These are phyloP conservation scores for Helianthus annuus DNA, from an alignment of 129 eudicot genomes.

Conservation along the genomic window DNA sequence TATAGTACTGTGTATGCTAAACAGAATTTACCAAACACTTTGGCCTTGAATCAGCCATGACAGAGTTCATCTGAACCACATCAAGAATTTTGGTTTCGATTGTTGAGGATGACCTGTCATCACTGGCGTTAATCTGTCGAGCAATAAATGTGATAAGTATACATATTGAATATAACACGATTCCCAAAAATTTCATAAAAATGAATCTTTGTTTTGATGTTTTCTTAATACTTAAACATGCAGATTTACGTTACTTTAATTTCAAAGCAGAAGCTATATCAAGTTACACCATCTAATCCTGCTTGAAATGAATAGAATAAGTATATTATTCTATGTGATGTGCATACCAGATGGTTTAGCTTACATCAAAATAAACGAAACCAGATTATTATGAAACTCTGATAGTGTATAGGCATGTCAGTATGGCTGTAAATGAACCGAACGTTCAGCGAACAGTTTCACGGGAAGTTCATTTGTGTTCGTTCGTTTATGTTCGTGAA, in stretches of 20 bases:
- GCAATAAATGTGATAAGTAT: slow-evolving; percentile 6
- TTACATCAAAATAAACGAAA: too few species aligned
- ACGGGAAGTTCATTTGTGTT: too few species aligned
- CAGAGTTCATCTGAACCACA: slow-evolving; percentile 94
- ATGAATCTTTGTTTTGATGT: not conserved
- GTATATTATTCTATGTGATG: too few species aligned
- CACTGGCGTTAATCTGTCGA: slow-evolving; percentile 92
- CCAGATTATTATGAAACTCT: too few species aligned
- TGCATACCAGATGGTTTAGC: too few species aligned
- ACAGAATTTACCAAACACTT: slow-evolving; percentile 78
- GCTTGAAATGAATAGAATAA: not conserved
- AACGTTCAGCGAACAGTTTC: too few species aligned
- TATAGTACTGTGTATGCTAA: slow-evolving; percentile 3
- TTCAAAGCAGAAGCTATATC: not conserved
- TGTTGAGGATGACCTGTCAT: slow-evolving; percentile 80
- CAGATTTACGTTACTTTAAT: not conserved
- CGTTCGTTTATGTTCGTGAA: too few species aligned
- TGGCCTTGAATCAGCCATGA: slow-evolving; percentile 90
- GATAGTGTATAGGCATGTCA: too few species aligned
- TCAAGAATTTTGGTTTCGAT: slow-evolving; percentile 88
- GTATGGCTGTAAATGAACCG: too few species aligned
- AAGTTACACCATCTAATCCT: not conserved
- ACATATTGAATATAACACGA: not conserved
- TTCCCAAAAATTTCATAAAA: not conserved
- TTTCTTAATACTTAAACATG: not conserved